Evolutionary conservation across 2,329 filamentous ascomycete genomes (phyloP).

Genomic region (Claviceps africana): DNA sequence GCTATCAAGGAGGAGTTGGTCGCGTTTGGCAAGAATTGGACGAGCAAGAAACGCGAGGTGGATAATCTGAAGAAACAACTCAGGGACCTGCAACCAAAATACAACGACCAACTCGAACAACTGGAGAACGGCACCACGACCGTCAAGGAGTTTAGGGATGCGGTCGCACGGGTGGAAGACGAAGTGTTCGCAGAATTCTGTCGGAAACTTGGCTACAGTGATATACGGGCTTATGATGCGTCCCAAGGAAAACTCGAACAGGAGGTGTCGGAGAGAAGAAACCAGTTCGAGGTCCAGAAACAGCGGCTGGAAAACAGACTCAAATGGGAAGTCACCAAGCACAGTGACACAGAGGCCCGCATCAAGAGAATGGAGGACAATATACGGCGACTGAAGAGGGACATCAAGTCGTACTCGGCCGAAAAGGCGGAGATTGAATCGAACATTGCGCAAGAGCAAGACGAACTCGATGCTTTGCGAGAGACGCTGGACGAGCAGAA

Average conservation of each 20-base stretch:
- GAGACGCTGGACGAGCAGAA: constrained; percentile 58
- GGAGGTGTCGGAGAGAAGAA: constrained; percentile 74
- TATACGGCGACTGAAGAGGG: constrained; percentile 49
- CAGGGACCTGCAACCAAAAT: constrained; percentile 63
- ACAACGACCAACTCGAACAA: constrained; percentile 54
- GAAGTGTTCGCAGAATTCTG: constrained; percentile 79
- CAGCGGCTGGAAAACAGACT: constrained; percentile 53
- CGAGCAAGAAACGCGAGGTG: constrained; percentile 72
- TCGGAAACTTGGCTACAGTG: constrained; percentile 67
- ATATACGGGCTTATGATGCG: constrained; percentile 85
- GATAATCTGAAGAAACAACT: constrained; percentile 61
- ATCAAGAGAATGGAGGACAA: constrained; percentile 54
- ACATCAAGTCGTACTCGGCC: constrained; percentile 55
- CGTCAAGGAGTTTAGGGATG: constrained; percentile 39
- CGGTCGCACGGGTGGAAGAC: constrained; percentile 74
- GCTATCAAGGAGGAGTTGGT: constrained; percentile 63
- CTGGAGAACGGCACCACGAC: constrained; percentile 43
- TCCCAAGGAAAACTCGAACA: constrained; percentile 88
- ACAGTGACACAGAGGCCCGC: constrained; percentile 48
- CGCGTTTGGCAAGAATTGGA: constrained; percentile 67
- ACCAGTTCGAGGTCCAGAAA: constrained; percentile 74
- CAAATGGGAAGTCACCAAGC: constrained; percentile 40
- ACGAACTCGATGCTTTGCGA: constrained; percentile 62
- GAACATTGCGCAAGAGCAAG: constrained; percentile 56
- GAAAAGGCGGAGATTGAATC: constrained; percentile 65